Base-by-base conservation (phyloP, 169 alveolate species). In the Plasmodium berghei region DNA sequence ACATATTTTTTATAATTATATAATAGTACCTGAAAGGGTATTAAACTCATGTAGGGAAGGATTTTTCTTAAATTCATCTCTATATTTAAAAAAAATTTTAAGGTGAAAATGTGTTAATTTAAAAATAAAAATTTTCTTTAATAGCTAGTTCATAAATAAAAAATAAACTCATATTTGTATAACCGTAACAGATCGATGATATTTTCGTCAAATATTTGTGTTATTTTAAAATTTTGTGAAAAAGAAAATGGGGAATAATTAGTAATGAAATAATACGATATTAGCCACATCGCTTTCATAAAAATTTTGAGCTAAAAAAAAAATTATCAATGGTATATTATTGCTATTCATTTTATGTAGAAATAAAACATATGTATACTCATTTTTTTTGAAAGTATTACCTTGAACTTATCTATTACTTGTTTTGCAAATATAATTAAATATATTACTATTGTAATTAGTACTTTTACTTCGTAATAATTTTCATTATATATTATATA, bases 221-320 rank as follows among this genome's bases (percentile, higher is more conserved):
- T 54, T n/a, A 80, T n/a, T 20, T 49, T 80, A 46, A 80, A 80
- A 80, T 67, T 54, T 64, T 58, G 40, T 9, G 90, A 80, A 58
- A 80, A 80, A 26, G 90, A 45, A 70, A 80, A 80, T 20, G 90
- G 90, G 16, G 67, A 24, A 49, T 80, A 80, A 48, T 67, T 55
- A 45, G 66, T 80, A 20, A 40, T 63, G n/a, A 80, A 66, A 70
- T 80, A 80, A 70, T 80, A 80, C 1, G 90, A 71, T 34, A 42
- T 80, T 59, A 80, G 22, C 90, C 90, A 80, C n/a, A 80, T n/a
- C 9, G 67, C 40, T 61, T 80, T 80, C 64, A 55, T 10, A 22
- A 80, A 64, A 28, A 80, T 80, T 22, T 67, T 48, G 24, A 34
- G 28, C 90, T 80, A 59, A 52, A 45, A 77, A 28, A 45, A 34